phyloP scores from a whole-genome alignment of 2,329 filamentous ascomycete species.

The Penicillium nordicum region DNA sequence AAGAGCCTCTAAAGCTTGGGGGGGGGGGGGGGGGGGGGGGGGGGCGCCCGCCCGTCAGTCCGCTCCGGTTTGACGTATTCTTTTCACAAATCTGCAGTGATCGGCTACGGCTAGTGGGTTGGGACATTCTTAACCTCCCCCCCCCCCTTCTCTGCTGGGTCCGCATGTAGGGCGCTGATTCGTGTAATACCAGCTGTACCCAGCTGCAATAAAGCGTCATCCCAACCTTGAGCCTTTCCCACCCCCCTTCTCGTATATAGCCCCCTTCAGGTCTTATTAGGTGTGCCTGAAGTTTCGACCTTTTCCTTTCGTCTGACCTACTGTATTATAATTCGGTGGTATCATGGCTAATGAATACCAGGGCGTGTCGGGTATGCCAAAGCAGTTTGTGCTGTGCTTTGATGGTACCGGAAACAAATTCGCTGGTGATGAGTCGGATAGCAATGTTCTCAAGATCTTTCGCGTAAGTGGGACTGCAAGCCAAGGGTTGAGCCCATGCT shows the following conservation, averaged over 20 bases:
- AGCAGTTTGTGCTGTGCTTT: constrained; percentile 44
- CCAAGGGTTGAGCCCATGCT: neutral
- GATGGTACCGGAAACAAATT: constrained; percentile 47
- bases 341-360: constrained; percentile 20
- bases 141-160: constrained; percentile 7
- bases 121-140: constrained; percentile 10
- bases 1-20: too few relatives aligned
- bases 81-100: constrained; percentile 14
- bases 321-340: neutral
- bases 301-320: neutral
- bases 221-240: neutral
- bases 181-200: neutral
- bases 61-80: constrained; percentile 20
- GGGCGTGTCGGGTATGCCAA: constrained; percentile 23
- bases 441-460: constrained; percentile 48
- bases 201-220: neutral
- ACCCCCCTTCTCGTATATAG: constrained; percentile 13
- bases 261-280: neutral
- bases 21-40: too few relatives aligned
- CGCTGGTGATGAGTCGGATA: constrained; percentile 43
- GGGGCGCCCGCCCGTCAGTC: constrained; percentile 9
- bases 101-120: constrained; percentile 17
- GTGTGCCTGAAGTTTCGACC: neutral
- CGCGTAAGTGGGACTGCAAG: constrained; percentile 30
- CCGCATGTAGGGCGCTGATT: constrained; percentile 12